Evolutionary conservation across 305 asterid species (phyloP), one percentile per base, ranked within the genome.

Genomic region (Rubia occidens): DNA sequence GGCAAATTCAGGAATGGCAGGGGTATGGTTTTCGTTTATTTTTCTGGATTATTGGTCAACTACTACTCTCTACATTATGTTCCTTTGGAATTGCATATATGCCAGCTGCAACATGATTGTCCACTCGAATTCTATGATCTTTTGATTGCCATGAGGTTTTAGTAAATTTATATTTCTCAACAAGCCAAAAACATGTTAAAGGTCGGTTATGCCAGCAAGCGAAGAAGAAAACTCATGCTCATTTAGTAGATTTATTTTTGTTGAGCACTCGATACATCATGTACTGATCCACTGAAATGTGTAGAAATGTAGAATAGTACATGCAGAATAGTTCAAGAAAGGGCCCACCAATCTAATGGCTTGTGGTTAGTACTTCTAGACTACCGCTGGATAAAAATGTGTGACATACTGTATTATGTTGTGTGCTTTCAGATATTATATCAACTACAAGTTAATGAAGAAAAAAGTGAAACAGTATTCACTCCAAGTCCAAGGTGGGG

Each of bases 401-500:
- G 54, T 69, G 74, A 69, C 68, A 70, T 67, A 37, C 72, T 69
- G 63, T 43, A 45, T 35, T 79, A 72, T 65, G 65, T 37, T 65
- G 65, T 40, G 58, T 49, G 58, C 67, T 69, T 77, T 44, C 74
- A 94, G 99, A 76, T 94, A 94, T 83, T 94, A 94, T 76, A 94
- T 94, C 91, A 94, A 89, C 84, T 94, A 94, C 96, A 94, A 94
- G 77, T 69, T 89, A 76, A 94, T 94, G 97, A 94, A 94, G 91
- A 94, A 84, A 77, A 94, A 60, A 67, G 96, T 94, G 73, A 94
- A 86, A 78, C 96, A 91, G 69, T 94, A 94, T 51, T 63, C 85
- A 43, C 81, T 75, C 72, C 99, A 88, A 83, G 89, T 88, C 77
- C 89, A 88, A 79, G 80, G 83, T 69, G 96, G 91, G 64, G 86